phyloP scores from a whole-genome alignment of 305 asterid species.

The Andrographis paniculata region DNA sequence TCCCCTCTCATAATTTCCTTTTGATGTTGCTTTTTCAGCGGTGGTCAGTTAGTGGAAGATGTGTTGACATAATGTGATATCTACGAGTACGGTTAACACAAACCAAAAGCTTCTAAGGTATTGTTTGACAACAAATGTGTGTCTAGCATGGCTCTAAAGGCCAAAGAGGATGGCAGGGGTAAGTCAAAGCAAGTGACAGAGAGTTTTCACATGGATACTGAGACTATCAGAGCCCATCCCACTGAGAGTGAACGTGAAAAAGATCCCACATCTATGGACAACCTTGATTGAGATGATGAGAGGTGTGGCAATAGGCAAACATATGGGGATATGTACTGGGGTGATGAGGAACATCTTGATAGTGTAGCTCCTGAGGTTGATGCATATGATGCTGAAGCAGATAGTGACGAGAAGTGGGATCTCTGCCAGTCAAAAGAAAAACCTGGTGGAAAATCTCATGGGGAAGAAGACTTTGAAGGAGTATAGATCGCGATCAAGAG shows the following conservation, averaged over 20 bases:
- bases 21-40: slow-evolving; percentile 37
- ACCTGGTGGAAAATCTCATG: slow-evolving; percentile 44
- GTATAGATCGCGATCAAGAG: slow-evolving; percentile 56
- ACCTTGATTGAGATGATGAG: slow-evolving; percentile 42
- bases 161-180: slow-evolving; percentile 70
- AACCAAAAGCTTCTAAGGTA: slow-evolving; percentile 54
- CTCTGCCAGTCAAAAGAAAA: slow-evolving; percentile 50
- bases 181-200: slow-evolving; percentile 51
- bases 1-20: slow-evolving; percentile 4
- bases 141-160: slow-evolving; percentile 32
- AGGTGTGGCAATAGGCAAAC: slow-evolving; percentile 37
- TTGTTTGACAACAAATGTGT: slow-evolving; percentile 47
- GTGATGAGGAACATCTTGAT: slow-evolving; percentile 55
- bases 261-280: slow-evolving; percentile 39
- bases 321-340: slow-evolving; percentile 50
- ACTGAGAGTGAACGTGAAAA: slow-evolving; percentile 30
- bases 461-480: slow-evolving; percentile 81
- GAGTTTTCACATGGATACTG: slow-evolving; percentile 46
- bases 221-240: slow-evolving; percentile 26
- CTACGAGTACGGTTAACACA: slow-evolving; percentile 63
- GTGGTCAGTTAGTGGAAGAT: slow-evolving; percentile 92
- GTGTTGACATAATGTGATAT: slow-evolving; percentile 79
- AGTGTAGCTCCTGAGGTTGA: slow-evolving; percentile 40
- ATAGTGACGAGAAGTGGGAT: slow-evolving; percentile 64
- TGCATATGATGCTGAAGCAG: slow-evolving; percentile 44